A percentile compares a stretch with the other conserved stretches of the same genome.
phyloP scores from a whole-genome alignment of 1,284 basidiomycete species.

The Chondrostereum purpureum region DNA sequence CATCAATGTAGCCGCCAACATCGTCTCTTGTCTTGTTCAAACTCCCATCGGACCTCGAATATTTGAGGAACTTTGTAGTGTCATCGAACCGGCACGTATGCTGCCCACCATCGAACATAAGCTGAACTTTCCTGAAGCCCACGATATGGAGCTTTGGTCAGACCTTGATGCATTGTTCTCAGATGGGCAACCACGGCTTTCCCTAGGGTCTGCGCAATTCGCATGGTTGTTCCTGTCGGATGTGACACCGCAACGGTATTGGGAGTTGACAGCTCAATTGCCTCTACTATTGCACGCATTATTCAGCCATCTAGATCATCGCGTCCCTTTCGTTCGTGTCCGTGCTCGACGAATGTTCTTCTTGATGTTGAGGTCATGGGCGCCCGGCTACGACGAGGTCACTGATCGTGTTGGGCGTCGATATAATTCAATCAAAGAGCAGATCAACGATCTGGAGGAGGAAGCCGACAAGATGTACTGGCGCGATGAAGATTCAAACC shows the following conservation, averaged over 20 bases:
- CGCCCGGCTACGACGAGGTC: conserved; percentile 64
- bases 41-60: conserved; percentile 69
- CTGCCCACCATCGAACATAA: conserved; percentile 69
- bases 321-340: conserved; percentile 60
- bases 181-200: conserved; percentile 57
- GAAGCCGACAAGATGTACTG: conserved; percentile 60
- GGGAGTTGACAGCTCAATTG: conserved; percentile 67
- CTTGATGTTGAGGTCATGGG: conserved; percentile 75
- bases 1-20: conserved; percentile 73
- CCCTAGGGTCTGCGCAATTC: conserved; percentile 79
- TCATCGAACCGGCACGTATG: conserved; percentile 85
- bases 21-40: conserved; percentile 81
- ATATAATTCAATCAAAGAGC: conserved; percentile 41
- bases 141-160: conserved; percentile 69
- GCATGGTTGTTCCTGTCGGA: conserved; percentile 85
- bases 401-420: conserved; percentile 46
- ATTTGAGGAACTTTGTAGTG: conserved; percentile 78
- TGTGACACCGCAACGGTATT: conserved; percentile 72
- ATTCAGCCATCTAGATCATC: conserved; percentile 81
- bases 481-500: conserved; percentile 61
- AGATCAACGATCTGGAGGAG: conserved; percentile 52
- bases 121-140: conserved; percentile 57
- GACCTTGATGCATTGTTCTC: conserved; percentile 69
- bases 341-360: conserved; percentile 73
- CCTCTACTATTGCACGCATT: conserved; percentile 77